These are phyloP conservation scores for Phaeosphaeria sp. DNA, from an alignment of 2,329 filamentous ascomycete species.

Conservation along the genomic window DNA sequence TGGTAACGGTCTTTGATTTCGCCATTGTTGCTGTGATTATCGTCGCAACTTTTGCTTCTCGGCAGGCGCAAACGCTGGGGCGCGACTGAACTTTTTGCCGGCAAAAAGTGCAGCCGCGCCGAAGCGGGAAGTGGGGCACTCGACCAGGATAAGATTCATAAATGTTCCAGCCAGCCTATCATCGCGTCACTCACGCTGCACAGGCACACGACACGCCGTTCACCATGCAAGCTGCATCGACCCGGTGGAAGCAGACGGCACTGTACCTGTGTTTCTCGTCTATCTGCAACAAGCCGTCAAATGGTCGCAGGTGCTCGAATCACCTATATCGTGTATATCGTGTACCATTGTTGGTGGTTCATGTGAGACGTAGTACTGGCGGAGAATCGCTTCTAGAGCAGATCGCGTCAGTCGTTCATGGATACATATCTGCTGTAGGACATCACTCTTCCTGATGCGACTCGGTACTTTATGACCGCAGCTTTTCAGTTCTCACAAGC, in stretches of 20 bases:
- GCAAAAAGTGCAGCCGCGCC: constrained; percentile 21
- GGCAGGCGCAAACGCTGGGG: constrained; percentile 14
- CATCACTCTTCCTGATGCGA: background rate
- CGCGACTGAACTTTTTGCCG: constrained; percentile 28
- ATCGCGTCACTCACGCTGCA: constrained; percentile 27
- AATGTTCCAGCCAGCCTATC: constrained; percentile 33
- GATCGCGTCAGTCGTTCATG: too few relatives aligned
- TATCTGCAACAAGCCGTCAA: constrained; percentile 12
- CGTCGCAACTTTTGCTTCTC: background rate
- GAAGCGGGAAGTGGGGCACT: constrained; percentile 13
- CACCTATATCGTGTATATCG: background rate
- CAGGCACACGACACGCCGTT: constrained; percentile 30
- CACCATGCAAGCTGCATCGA: constrained; percentile 16
- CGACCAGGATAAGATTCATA: constrained; percentile 19
- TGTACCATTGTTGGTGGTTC: background rate
- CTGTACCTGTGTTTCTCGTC: background rate
- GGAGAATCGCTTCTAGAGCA: too few relatives aligned
- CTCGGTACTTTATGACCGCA: background rate
- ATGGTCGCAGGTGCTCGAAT: constrained; percentile 2
- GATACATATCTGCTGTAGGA: too few relatives aligned
- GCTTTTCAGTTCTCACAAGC: background rate
- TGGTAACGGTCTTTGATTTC: constrained; percentile 35
- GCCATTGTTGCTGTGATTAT: constrained; percentile 35
- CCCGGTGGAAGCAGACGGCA: constrained; percentile 12
- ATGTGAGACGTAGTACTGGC: background rate